These are phyloP conservation scores for Teunomyces panamensis DNA, from an alignment of 805 yeast genomes.

Conservation along the genomic window DNA sequence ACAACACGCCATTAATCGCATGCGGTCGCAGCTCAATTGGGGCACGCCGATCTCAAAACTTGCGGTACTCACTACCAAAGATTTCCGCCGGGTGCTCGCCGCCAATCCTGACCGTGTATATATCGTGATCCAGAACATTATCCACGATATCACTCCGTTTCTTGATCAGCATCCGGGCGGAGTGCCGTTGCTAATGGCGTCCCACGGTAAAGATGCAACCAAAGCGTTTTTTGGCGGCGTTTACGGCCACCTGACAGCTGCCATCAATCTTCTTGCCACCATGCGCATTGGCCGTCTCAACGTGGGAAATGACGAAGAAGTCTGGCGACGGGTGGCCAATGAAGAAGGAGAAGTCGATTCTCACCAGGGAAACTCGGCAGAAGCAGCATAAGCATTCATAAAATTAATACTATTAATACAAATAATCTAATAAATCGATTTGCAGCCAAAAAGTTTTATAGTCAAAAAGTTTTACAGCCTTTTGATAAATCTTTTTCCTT, in stretches of 20 bases:
- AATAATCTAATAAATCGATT: too few species aligned
- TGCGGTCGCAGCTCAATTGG: conserved; percentile 82
- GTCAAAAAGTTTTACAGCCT: too few species aligned
- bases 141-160: conserved; percentile 90
- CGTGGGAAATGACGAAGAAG: conserved; percentile 76
- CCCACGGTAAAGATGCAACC: conserved; percentile 92
- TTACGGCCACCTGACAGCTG: conserved; percentile 89
- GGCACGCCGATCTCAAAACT: conserved; percentile 88
- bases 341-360: conserved; percentile 51
- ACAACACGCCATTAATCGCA: conserved; percentile 74
- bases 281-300: conserved; percentile 89
- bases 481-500: too few species aligned
- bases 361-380: conserved; percentile 26
- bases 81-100: conserved; percentile 39
- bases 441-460: too few species aligned
- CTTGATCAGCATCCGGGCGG: conserved; percentile 96
- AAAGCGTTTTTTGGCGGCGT: conserved; percentile 95
- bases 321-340: conserved; percentile 74
- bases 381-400: conserved; percentile 28
- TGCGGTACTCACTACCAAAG: conserved; percentile 57
- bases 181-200: conserved; percentile 66
- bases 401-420: not conserved
- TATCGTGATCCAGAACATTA: conserved; percentile 84
- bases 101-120: conserved; percentile 51
- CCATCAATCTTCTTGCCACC: conserved; percentile 83